phyloP scores from a whole-genome alignment of 1,284 basidiomycete species.

The Moesziomyces parantarcticus region DNA sequence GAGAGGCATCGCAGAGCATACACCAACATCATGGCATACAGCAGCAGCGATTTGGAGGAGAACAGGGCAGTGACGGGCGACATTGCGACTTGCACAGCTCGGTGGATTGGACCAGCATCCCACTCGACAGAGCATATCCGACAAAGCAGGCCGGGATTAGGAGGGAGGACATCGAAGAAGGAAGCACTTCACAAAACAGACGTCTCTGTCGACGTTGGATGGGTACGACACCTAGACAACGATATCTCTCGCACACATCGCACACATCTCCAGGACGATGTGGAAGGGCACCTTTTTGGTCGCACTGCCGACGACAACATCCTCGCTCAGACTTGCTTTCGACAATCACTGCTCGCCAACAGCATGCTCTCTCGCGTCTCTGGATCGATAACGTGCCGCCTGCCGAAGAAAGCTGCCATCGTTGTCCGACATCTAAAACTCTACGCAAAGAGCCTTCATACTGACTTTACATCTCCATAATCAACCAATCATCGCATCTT shows the following conservation, averaged over 20 bases:
- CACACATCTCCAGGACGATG: too few species aligned
- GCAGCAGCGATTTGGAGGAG: background rate
- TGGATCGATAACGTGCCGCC: background rate
- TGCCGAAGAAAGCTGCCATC: background rate
- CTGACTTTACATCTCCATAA: slow-evolving; percentile 20
- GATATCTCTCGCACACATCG: too few species aligned
- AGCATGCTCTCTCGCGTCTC: background rate
- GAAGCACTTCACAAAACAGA: too few species aligned
- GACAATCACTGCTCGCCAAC: background rate
- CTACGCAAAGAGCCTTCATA: slow-evolving; percentile 7
- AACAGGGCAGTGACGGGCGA: background rate
- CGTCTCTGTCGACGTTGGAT: too few species aligned
- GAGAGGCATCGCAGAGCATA: background rate
- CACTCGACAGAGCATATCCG: too few species aligned
- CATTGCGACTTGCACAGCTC: background rate
- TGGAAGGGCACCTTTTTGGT: too few species aligned
- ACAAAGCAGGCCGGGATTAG: too few species aligned
- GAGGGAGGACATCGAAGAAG: too few species aligned
- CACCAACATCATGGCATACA: background rate
- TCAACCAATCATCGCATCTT: slow-evolving; percentile 22
- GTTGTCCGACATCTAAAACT: too few species aligned
- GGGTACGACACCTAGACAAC: too few species aligned
- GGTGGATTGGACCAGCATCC: background rate
- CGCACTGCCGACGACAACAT: too few species aligned
- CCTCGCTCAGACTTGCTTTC: background rate